Conservation (phyloP, 306 rosid genomes). For the Clitoria ternatea region DNA sequence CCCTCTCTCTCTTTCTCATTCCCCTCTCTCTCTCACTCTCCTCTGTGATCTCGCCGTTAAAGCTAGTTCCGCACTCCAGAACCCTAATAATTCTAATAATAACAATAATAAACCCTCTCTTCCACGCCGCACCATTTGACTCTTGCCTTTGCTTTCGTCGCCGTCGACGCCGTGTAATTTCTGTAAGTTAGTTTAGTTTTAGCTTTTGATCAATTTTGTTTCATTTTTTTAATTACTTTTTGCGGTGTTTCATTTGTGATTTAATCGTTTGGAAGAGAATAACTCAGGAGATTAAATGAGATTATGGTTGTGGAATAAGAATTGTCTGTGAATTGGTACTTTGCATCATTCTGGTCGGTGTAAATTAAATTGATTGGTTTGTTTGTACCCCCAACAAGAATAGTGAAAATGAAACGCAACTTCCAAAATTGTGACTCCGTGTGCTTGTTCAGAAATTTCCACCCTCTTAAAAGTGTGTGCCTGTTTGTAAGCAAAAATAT, state of each 20-base stretch:
- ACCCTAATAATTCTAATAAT: neutral
- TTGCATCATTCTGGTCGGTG: too few species aligned
- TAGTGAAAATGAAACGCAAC: slow-evolving; percentile 6
- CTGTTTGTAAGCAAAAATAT: too few species aligned
- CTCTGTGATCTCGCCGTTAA: slow-evolving; percentile 65
- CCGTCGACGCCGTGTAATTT: too few species aligned
- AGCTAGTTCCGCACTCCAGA: slow-evolving; percentile 44
- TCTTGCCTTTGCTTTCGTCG: too few species aligned
- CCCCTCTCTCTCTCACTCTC: slow-evolving; percentile 46
- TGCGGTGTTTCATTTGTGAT: neutral
- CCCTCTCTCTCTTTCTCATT: slow-evolving; percentile 40
- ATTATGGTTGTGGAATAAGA: neutral
- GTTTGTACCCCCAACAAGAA: slow-evolving; percentile 3
- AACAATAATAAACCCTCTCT: neutral
- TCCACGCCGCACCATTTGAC: neutral
- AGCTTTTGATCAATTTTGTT: neutral
- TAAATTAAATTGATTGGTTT: too few species aligned
- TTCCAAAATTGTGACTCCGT: neutral
- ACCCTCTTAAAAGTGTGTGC: neutral
- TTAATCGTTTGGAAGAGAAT: neutral
- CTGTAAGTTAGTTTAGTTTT: neutral
- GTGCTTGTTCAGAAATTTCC: neutral
- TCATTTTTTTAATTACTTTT: too few species aligned
- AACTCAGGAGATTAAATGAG: neutral
- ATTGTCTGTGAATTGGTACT: neutral